A percentile compares a stretch with the other conserved stretches of the same genome.
phyloP scores from a whole-genome alignment of 768 basidiomycete genomes.

The Termitomyces sp. region DNA sequence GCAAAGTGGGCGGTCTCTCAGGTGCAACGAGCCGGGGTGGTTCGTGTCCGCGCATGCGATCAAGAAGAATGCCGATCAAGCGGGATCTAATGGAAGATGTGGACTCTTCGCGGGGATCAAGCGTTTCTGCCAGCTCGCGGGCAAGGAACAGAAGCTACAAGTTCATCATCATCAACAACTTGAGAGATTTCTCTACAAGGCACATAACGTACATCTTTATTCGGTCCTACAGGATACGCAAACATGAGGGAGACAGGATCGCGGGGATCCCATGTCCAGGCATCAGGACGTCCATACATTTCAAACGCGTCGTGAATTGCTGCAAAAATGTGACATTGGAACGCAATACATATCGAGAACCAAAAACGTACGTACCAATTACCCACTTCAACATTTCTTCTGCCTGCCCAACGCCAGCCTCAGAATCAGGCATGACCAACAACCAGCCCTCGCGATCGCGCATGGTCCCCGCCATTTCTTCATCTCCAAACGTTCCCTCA shows the following conservation, averaged over 20 bases:
- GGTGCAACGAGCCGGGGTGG: slow-evolving; percentile 12
- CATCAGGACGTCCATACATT: slow-evolving; percentile 82
- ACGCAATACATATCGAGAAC: slow-evolving; percentile 1
- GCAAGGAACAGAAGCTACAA: slow-evolving; percentile 80
- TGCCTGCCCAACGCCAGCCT: slow-evolving; percentile 54
- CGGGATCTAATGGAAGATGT: slow-evolving; percentile 64
- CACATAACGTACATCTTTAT: slow-evolving; percentile 63
- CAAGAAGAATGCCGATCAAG: slow-evolving; percentile 56
- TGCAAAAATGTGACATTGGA: slow-evolving; percentile 21
- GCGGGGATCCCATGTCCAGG: slow-evolving; percentile 87
- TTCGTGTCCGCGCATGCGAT: slow-evolving; percentile 50
- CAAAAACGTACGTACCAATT: slow-evolving; percentile 50
- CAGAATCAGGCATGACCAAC: slow-evolving; percentile 85
- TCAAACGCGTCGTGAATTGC: slow-evolving; percentile 83
- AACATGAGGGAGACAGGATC: slow-evolving; percentile 86
- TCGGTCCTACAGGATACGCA: slow-evolving; percentile 84
- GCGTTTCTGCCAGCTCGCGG: slow-evolving; percentile 71
- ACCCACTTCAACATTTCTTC: slow-evolving; percentile 91
- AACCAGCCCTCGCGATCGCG: slow-evolving; percentile 78
- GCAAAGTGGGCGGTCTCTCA: slow-evolving; percentile 29
- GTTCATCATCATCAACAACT: slow-evolving; percentile 9
- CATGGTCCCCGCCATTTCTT: slow-evolving; percentile 63
- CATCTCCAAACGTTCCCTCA: slow-evolving; percentile 79
- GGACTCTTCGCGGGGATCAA: slow-evolving; percentile 75
- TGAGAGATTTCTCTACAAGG: no score